These are phyloP conservation scores for Tribonema minus DNA, from an alignment of 108 stramenopile genomes.

Conservation along the genomic window DNA sequence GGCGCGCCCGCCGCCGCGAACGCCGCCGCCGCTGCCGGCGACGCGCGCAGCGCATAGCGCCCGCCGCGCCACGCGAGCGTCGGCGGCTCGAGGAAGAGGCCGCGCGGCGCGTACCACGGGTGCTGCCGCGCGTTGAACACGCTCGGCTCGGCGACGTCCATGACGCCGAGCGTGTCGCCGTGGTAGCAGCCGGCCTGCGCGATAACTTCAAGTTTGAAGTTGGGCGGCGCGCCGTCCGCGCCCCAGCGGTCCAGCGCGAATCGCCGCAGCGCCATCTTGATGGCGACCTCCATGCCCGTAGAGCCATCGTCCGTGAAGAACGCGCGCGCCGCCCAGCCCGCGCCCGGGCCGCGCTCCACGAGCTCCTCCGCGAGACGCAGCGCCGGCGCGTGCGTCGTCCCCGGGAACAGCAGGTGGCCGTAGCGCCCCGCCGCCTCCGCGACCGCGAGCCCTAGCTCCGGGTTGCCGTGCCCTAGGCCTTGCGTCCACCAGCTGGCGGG, in stretches of 20 bases:
- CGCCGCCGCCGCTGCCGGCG: background rate
- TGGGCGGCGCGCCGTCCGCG: background rate
- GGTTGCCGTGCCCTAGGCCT: constrained; percentile 48
- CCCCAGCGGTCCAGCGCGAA: constrained; percentile 10
- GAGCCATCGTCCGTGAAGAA: constrained; percentile 49
- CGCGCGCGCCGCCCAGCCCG: constrained; percentile 46
- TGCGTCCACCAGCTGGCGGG: constrained; percentile 57
- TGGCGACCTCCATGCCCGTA: constrained; percentile 43
- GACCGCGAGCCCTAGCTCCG: constrained; percentile 36
- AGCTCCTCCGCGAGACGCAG: constrained; percentile 44
- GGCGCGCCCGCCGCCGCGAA: background rate
- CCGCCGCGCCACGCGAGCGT: constrained; percentile 35
- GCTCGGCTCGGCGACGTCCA: constrained; percentile 35
- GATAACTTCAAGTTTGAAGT: constrained; percentile 9
- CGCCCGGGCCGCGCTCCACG: constrained; percentile 38
- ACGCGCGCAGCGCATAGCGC: background rate
- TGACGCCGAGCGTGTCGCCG: constrained; percentile 44
- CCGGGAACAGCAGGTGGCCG: constrained; percentile 50
- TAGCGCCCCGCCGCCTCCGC: constrained; percentile 49
- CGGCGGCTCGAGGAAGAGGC: constrained; percentile 35
- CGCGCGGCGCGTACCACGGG: constrained; percentile 37
- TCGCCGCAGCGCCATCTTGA: constrained; percentile 48
- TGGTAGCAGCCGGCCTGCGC: constrained; percentile 42
- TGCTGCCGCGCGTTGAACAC: constrained; percentile 44
- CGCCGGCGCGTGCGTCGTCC: constrained; percentile 44